Percentiles rank a stretch among this genome's conserved stretches.
These are phyloP conservation scores for Rhodamnia rubescens DNA, from an alignment of 345 rosid species.

Conservation along the genomic window DNA sequence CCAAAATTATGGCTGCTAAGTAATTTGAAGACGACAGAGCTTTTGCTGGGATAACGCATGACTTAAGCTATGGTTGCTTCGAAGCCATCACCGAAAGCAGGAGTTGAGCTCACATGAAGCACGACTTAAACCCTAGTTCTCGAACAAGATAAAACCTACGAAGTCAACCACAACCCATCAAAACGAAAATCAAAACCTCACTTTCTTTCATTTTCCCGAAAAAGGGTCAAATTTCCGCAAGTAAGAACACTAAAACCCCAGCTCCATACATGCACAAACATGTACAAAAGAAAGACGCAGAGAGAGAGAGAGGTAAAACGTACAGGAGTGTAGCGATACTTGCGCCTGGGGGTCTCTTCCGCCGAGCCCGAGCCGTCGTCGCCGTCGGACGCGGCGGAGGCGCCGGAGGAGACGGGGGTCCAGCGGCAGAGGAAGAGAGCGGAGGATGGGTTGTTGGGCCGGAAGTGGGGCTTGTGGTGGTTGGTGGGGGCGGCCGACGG, in stretches of 20 bases:
- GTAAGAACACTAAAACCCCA: background rate
- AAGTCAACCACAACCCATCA: background rate
- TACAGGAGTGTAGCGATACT: slow-evolving; percentile 88
- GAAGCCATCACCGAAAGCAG: background rate
- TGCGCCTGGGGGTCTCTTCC: slow-evolving; percentile 62
- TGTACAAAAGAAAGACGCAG: background rate
- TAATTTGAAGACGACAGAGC: background rate
- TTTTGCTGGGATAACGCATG: background rate
- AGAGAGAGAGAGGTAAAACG: slow-evolving; percentile 1
- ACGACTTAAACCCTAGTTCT: background rate
- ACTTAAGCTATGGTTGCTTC: background rate
- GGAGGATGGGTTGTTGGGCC: slow-evolving; percentile 35
- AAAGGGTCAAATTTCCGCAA: background rate
- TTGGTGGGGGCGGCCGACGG: slow-evolving; percentile 11
- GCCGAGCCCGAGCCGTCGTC: slow-evolving; percentile 15
- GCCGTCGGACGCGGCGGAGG: slow-evolving; percentile 15
- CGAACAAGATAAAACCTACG: background rate
- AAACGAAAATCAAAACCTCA: background rate
- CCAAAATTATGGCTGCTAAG: background rate
- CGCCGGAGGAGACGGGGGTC: slow-evolving; percentile 62
- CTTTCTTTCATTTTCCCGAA: background rate
- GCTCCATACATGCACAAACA: background rate
- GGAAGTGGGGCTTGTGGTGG: slow-evolving; percentile 21
- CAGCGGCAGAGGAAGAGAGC: slow-evolving; percentile 81
- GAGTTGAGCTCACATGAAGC: background rate